Base-by-base conservation (phyloP, 441 rosid species). In the Pelargonium cotyledonis region DNA sequence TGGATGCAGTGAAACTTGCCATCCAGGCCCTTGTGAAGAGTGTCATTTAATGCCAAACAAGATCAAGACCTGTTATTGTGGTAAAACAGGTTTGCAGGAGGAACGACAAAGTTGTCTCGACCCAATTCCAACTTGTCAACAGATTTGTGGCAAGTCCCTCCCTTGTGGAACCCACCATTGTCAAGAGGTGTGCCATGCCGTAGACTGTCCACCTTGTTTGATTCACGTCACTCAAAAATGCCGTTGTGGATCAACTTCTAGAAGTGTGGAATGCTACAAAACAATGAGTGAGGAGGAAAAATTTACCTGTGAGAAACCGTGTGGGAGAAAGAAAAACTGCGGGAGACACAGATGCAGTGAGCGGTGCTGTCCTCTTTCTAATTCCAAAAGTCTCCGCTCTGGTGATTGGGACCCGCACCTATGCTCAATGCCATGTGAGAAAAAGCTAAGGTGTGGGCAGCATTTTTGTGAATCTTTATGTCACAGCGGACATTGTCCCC, bases 401-500 rank as follows among this genome's bases (percentile, higher is more conserved):
- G 88, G 84, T 6, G 84, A 81, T 65, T 89, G 93, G 97, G 96
- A 92, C 79, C 95, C 90, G 3, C 98, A 95, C 77, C 80, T 86
- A 43, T 95, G 99, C 80, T 92, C 92, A 65, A 81, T 92, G 84
- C 77, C 86, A 5, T 95, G 99, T 78, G 96, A 85, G 68, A 95
- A 95, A 88, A 91, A 89, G 82, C 85, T 91, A 60, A 87, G 97
- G 73, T 92, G 99, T 63, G 96, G 97, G 65, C 96, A 92, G 72
- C 98, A 95, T 86, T 80, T 84, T 71, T 95, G 99, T 76, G 95
- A 91, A 68, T 82, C 94, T 4, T 72, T 88, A 40, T 95, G 98
- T 85, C 98, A 95, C 75, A 90, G 91, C 78, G 99, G 99, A 47
- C 97, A 95, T 65, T 95, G 97, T 73, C 91, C 96, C 77, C 92